phyloP scores from a whole-genome alignment of 768 basidiomycete species.

The Suillus decipiens region DNA sequence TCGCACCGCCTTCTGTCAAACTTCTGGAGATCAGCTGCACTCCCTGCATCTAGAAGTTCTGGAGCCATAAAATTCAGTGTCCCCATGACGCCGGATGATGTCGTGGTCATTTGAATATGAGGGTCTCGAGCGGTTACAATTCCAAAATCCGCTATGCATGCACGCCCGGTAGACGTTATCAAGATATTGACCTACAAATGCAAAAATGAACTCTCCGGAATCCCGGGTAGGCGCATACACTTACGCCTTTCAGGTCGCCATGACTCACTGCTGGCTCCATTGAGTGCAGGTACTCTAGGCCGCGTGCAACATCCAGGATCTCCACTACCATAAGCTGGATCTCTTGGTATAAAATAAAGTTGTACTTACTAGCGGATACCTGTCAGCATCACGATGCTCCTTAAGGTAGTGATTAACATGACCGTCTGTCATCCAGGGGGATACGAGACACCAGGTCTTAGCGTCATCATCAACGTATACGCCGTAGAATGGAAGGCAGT shows the following conservation, averaged over 20 bases:
- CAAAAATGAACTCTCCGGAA: conserved; percentile 5
- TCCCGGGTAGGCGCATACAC: conserved; percentile 8
- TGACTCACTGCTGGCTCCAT: conserved; percentile 38
- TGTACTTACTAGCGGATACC: conserved; percentile 34
- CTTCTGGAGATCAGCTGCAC: conserved; percentile 7
- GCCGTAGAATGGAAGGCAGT: conserved; percentile 39
- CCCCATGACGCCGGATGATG: conserved; percentile 16
- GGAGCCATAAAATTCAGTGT: conserved; percentile 29
- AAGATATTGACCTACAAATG: conserved; percentile 47
- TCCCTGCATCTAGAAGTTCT: conserved; percentile 19
- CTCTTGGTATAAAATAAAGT: not conserved
- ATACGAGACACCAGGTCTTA: conserved; percentile 32
- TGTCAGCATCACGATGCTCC: conserved; percentile 22
- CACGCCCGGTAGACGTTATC: conserved; percentile 39
- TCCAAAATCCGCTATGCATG: conserved; percentile 55
- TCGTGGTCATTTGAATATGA: conserved; percentile 14
- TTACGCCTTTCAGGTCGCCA: conserved; percentile 33
- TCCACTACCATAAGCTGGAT: conserved; percentile 17
- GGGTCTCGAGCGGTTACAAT: conserved; percentile 28
- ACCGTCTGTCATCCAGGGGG: conserved; percentile 42
- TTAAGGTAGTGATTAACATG: conserved; percentile 33
- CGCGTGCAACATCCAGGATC: conserved; percentile 46
- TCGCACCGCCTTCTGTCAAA: conserved; percentile 36
- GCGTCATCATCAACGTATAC: conserved; percentile 21
- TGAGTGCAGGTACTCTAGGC: conserved; percentile 45